phyloP scores from a whole-genome alignment of 2,329 filamentous ascomycete genomes.

The Monilinia fructicola region DNA sequence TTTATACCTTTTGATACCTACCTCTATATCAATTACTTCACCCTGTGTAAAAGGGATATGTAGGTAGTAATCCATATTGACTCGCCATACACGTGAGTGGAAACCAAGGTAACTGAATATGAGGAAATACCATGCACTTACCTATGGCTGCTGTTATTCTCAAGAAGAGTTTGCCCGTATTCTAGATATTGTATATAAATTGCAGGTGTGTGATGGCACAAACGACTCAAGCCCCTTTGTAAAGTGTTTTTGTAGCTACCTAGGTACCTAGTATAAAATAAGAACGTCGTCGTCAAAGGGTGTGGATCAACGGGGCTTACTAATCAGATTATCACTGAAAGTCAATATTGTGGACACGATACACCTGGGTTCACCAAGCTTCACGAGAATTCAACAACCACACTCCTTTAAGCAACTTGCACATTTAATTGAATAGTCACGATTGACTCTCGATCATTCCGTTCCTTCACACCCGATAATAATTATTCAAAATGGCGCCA shows the following conservation, averaged over 20 bases:
- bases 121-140: background rate
- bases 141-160: background rate
- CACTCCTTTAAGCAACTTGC: conserved; percentile 17
- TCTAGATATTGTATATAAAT: background rate
- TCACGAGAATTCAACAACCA: conserved; percentile 15
- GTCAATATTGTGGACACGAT: conserved; percentile 20
- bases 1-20: background rate
- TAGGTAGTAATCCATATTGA: background rate
- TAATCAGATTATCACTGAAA: background rate
- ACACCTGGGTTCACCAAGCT: conserved; percentile 12
- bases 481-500: conserved; percentile 16
- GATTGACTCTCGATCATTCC: conserved; percentile 12
- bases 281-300: background rate
- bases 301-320: background rate
- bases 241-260: background rate
- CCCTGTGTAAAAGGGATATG: background rate
- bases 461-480: conserved; percentile 12
- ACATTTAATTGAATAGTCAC: conserved; percentile 11
- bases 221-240: background rate
- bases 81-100: background rate
- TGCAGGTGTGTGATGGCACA: background rate
- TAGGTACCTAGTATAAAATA: too few species aligned
- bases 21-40: background rate
- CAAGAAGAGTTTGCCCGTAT: too few species aligned
- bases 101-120: background rate